phyloP scores from a whole-genome alignment of 1,284 basidiomycete species.

The Malassezia arunalokei region DNA sequence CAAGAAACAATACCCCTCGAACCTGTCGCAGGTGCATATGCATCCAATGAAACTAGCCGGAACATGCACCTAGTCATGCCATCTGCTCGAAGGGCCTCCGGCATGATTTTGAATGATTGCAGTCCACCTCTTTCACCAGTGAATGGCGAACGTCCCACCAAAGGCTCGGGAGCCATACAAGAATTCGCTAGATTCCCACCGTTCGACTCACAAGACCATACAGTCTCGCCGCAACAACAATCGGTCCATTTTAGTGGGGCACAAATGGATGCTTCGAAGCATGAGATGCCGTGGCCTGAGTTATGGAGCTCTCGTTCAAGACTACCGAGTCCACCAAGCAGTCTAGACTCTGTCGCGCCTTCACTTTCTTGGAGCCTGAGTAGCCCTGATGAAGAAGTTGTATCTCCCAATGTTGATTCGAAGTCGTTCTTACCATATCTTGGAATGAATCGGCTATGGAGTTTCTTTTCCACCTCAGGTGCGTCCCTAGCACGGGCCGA shows the following conservation, averaged over 20 bases:
- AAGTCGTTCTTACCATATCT: neutral
- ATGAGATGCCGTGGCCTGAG: neutral
- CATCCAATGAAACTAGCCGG: too few relatives aligned
- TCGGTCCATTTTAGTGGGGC: too few relatives aligned
- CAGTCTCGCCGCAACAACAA: too few relatives aligned
- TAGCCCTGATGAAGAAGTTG: neutral
- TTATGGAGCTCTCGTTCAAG: neutral
- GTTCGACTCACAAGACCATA: neutral
- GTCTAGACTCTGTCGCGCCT: conserved; percentile 1
- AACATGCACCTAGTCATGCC: conserved; percentile 26
- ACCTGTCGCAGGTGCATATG: too few relatives aligned
- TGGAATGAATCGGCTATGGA: conserved; percentile 1
- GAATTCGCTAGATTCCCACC: neutral
- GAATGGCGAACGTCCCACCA: conserved; percentile 6
- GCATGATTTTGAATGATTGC: conserved; percentile 26
- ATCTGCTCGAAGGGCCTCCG: conserved; percentile 25
- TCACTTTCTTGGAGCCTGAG: conserved; percentile 4
- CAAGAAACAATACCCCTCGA: too few relatives aligned
- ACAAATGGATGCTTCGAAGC: neutral
- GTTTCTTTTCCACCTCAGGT: neutral
- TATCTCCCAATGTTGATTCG: neutral
- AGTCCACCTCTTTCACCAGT: conserved; percentile 36
- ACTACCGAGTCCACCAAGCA: neutral
- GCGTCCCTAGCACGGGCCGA: conserved; percentile 5
- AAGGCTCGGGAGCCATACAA: neutral